phyloP scores from a whole-genome alignment of 768 basidiomycete species.

The Ephemerocybe angulata region DNA sequence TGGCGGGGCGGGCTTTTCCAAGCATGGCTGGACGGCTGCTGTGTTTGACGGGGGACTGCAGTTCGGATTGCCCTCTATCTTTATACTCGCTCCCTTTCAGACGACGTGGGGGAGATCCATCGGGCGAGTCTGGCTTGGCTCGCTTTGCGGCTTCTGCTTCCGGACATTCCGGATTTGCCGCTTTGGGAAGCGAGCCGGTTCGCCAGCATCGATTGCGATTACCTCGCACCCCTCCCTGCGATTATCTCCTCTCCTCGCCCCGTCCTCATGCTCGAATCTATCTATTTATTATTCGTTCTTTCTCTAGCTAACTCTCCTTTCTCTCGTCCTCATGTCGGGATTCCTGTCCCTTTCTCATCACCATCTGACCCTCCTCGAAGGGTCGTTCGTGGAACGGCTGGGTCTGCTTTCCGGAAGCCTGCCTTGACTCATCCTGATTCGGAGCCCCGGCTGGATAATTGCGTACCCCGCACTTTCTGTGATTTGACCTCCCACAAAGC shows the following conservation, averaged over 20 bases:
- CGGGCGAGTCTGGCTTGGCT: neutral
- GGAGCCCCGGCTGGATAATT: neutral
- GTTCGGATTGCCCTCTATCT: neutral
- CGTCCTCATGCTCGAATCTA: neutral
- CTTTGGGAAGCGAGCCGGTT: neutral
- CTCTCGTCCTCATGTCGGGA: neutral
- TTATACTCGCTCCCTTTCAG: neutral
- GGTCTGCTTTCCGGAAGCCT: neutral
- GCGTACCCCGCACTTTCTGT: neutral
- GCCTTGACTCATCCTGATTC: neutral
- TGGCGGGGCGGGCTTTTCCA: conserved; percentile 1
- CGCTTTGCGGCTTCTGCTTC: neutral
- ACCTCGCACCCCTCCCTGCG: neutral
- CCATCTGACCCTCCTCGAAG: conserved; percentile 1
- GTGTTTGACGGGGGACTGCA: neutral
- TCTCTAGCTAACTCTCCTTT: neutral
- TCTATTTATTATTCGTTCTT: neutral
- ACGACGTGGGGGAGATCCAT: neutral
- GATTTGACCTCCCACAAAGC: too few relatives aligned
- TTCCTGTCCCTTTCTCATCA: neutral
- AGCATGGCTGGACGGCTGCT: conserved; percentile 4
- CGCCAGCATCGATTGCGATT: neutral
- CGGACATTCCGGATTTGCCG: conserved; percentile 1
- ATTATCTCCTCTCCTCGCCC: conserved; percentile 3
- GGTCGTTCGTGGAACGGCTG: neutral